Evolutionary conservation across 2,329 filamentous ascomycete genomes (phyloP), one percentile per base, ranked within the genome.

Genomic region (Xylaria sp.): DNA sequence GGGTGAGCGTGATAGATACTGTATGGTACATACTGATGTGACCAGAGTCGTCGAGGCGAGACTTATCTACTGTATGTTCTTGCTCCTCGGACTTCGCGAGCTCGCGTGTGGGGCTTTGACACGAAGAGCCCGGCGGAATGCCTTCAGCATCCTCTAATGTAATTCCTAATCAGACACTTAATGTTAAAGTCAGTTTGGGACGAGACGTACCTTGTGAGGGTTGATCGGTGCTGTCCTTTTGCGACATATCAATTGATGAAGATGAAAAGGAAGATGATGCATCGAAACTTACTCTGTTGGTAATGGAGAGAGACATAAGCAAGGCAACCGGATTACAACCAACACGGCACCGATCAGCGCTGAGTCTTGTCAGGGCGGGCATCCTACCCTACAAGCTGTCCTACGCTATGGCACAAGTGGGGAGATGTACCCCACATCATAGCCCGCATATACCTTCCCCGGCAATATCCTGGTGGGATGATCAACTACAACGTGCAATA

Each of bases 281-380:
- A 46, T 4, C 8, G 41, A n/a, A 2, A 3, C 18, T 46, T 6
- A 18, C 41, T 46, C 13, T n/a, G 41, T 46, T 46, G 13, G 15
- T 48, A 18, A 7, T 10, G n/a, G 9, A n/a, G n/a, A 20, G 20
- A 48, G 46, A n/a, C 5, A 23, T 48, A 46, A 46, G 41, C 41
- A 46, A n/a, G 18, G 18, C 34, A 37, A 37, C 34, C 34, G 5
- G 7, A 37, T 37, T 46, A 44, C 41, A 46, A 18, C 41, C 41
- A 5, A 44, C 41, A 18, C 41, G 41, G 12, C 4, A 46, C 13
- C 15, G 41, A 46, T 46, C 46, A 48, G 46, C 7, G 9, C 34
- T 37, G 34, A n/a, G n/a, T 41, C 41, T 10, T 48, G 20, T 44
- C 55, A 57, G 51, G 52, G 59, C 44, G 65, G 52, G 34, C 52